Evolutionary conservation across 768 basidiomycete genomes (phyloP), one percentile per base, ranked within the genome.

Genomic region (Suillus subalutaceus): DNA sequence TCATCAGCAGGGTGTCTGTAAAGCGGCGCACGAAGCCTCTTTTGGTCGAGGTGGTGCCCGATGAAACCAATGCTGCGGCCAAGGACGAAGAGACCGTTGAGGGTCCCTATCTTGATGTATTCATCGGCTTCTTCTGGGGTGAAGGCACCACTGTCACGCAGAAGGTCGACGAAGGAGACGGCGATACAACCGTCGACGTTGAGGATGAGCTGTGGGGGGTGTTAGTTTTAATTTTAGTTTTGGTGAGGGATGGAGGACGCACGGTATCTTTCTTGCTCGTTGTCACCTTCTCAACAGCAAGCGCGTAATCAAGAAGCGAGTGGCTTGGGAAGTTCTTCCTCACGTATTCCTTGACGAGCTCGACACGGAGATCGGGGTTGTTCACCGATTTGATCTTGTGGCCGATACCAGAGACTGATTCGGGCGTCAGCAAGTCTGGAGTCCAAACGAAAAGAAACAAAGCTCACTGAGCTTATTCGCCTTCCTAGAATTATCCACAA

Each of bases 351-450:
- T 98, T 97, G 63, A 94, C 93, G 66, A 95, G 90, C 81, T 94
- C 91, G 67, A 95, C 93, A 75, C 93, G 92, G 56, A 94, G 84
- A 84, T 96, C 93, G 57, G 94, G 95, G 87, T 96, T 96, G 81
- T 94, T 96, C 70, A 95, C 93, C 70, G 91, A 94, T 89, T 99
- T 99, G 86, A 99, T 97, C 88, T 99, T 99, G 90, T 99, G 97
- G 56, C 97, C 97, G 70, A 99, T 99, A 84, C 97, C 97, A 71
- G 90, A 92, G 84, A 98, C 92, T 93, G 69, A 41, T 13, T 7
- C 7, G 2, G 8, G 30, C 6, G 8, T 53, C 4, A 9, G 37
- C 9, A 9, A 26, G 50, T 37, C 37, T 37, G 9, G 37, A 37
- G 37, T 37, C 37, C 9, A 1, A 37, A 9, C 35, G 35, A 8